Evolutionary conservation across 2,329 filamentous ascomycete genomes (phyloP).

Genomic region (Trichophyton equinum): DNA sequence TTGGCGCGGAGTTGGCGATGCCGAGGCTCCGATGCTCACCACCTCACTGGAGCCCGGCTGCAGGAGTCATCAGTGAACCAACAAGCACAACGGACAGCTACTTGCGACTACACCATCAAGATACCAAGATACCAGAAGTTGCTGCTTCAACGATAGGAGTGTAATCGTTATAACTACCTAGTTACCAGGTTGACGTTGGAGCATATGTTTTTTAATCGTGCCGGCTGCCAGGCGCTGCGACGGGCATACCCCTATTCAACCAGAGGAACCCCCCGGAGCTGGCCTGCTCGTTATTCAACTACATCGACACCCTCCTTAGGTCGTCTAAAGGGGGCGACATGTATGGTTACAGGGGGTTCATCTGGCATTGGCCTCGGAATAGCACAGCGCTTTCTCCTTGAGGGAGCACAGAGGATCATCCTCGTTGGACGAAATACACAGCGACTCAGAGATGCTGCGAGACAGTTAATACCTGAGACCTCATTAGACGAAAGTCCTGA

Average conservation of each 20-base stretch:
- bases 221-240: too few species aligned
- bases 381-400: conserved; percentile 50
- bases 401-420: conserved; percentile 46
- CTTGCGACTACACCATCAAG: too few species aligned
- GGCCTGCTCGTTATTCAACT: background rate
- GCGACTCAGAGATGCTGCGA: conserved; percentile 32
- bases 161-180: too few species aligned
- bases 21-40: too few species aligned
- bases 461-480: conserved; percentile 10
- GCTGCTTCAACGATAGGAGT: too few species aligned
- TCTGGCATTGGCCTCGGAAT: conserved; percentile 59
- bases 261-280: too few species aligned
- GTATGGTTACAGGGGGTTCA: conserved; percentile 56
- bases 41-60: too few species aligned
- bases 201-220: too few species aligned
- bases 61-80: background rate
- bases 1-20: too few species aligned
- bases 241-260: too few species aligned
- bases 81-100: background rate
- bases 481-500: conserved; percentile 9
- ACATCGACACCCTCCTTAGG: background rate
- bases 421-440: conserved; percentile 47
- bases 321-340: conserved; percentile 26
- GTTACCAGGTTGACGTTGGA: too few species aligned
- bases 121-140: too few species aligned